Evolutionary conservation across 1,284 basidiomycete genomes (phyloP), one percentile per base, ranked within the genome.

Genomic region (Fomitopsis betulina): DNA sequence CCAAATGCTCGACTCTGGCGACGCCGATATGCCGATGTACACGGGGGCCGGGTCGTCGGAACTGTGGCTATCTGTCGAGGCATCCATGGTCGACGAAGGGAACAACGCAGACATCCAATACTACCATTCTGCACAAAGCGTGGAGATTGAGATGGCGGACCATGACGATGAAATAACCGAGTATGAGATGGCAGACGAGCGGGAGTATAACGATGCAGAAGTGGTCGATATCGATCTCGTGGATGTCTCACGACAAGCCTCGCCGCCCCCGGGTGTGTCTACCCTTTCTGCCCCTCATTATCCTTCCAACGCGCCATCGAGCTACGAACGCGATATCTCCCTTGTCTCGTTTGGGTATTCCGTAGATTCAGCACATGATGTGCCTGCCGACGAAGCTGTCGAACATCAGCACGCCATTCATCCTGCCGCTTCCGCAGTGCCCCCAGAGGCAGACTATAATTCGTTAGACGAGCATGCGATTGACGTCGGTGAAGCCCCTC

Each of bases 71-170:
- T 77, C 78, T 58, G 72, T 77, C 27, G 83, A 89, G 70, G 75
- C 79, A 5, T 71, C 76, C 58, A 89, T 89, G 86, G 82, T 85
- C 63, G 86, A 87, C 60, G 86, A 86, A 65, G 71, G 66, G 45
- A 23, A 55, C 32, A 58, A 60, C 57, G 19, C 63, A 62, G 52
- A 62, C 54, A 50, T 59, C 54, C 54, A 67, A 49, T 19, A 15
- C 17, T 70, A 74, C 58, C 72, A 69, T 43, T 69, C 72, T 55
- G 75, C 78, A 53, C 59, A 74, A 45, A 78, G 76, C 50, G 76
- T 87, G 53, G 89, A 90, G 67, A 78, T 91, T 54, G 89, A 91
- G 60, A 89, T 91, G 86, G 86, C 86, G 57, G 81, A 83, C 63
- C 73, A 79, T 27, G 80, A 79, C 67, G 71, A 67, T 25, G 75